Evolutionary conservation across 805 yeast genomes (phyloP).

Genomic region (Starmerella apis): DNA sequence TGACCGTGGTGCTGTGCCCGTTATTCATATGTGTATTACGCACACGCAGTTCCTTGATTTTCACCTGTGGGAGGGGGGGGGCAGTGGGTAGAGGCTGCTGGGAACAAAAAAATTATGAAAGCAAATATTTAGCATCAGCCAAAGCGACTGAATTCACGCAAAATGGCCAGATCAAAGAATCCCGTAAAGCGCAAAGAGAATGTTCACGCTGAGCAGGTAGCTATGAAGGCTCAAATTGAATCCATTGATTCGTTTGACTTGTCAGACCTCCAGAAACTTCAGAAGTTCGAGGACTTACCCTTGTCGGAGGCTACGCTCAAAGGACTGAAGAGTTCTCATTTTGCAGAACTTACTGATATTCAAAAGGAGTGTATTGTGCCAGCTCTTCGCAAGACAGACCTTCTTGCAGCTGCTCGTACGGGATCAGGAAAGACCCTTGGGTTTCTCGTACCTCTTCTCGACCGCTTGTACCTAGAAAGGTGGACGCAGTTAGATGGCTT

Average conservation of each 20-base stretch:
- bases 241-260: conserved; percentile 3
- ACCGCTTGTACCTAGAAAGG: conserved; percentile 46
- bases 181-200: conserved; percentile 9
- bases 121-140: not conserved
- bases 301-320: conserved; percentile 49
- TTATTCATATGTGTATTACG: not conserved
- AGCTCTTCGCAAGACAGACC: conserved; percentile 65
- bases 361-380: conserved; percentile 70
- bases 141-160: not conserved
- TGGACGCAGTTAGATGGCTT: conserved; percentile 82
- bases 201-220: conserved; percentile 10
- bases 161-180: conserved; percentile 13
- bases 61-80: not conserved
- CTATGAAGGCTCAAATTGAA: conserved; percentile 12
- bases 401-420: conserved; percentile 81
- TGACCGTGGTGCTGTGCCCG: no score
- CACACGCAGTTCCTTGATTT: not conserved
- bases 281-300: conserved; percentile 70
- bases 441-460: conserved; percentile 67
- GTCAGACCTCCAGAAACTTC: conserved; percentile 27
- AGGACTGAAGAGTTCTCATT: conserved; percentile 73
- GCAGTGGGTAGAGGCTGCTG: no score
- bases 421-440: conserved; percentile 89
- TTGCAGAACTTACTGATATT: conserved; percentile 70
- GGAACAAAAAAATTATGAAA: conserved; percentile 8